A percentile compares a stretch with the other conserved stretches of the same genome.
phyloP scores from a whole-genome alignment of 1,139 yeast species.

The Martiniozyma asiatica region DNA sequence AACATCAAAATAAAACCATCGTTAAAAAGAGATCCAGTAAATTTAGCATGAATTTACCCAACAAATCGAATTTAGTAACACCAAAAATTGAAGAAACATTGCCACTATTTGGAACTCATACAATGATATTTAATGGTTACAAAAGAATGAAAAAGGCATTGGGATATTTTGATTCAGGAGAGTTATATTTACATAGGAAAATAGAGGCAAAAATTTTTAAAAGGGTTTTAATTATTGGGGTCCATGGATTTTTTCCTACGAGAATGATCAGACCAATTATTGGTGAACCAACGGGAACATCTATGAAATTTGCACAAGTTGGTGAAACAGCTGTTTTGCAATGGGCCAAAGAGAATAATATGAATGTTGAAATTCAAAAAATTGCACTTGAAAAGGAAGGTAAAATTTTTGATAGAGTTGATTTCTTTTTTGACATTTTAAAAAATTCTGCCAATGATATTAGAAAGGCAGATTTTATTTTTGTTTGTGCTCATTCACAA shows the following conservation, averaged over 20 bases:
- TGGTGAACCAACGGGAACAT: slow-evolving; percentile 91
- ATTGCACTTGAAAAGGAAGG: slow-evolving; percentile 94
- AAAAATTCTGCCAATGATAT: slow-evolving; percentile 61
- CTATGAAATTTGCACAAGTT: slow-evolving; percentile 73
- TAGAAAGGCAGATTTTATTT: slow-evolving; percentile 69
- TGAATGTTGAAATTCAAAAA: slow-evolving; percentile 60
- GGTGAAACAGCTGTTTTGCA: slow-evolving; percentile 67
- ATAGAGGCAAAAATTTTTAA: slow-evolving; percentile 20
- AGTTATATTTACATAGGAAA: slow-evolving; percentile 21
- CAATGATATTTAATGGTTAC: slow-evolving; percentile 8
- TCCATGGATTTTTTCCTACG: slow-evolving; percentile 92
- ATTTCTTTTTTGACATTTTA: slow-evolving; percentile 62
- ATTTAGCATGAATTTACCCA: slow-evolving; percentile 4
- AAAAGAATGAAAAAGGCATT: slow-evolving; percentile 10
- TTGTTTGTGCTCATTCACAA: slow-evolving; percentile 88
- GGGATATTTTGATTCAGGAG: slow-evolving; percentile 9
- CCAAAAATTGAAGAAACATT: slow-evolving; percentile 23
- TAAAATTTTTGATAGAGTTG: slow-evolving; percentile 73
- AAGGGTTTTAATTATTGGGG: slow-evolving; percentile 72
- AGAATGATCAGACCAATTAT: slow-evolving; percentile 71
- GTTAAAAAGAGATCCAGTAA: slow-evolving; percentile 4
- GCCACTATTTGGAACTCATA: slow-evolving; percentile 17
- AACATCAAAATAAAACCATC: background rate
- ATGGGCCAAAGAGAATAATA: slow-evolving; percentile 53
- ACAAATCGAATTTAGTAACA: slow-evolving; percentile 20